A percentile compares a stretch with the other conserved stretches of the same genome.
Evolutionary conservation across 208 protist genomes (phyloP).

Genomic region (Acanthamoeba sp.): DNA sequence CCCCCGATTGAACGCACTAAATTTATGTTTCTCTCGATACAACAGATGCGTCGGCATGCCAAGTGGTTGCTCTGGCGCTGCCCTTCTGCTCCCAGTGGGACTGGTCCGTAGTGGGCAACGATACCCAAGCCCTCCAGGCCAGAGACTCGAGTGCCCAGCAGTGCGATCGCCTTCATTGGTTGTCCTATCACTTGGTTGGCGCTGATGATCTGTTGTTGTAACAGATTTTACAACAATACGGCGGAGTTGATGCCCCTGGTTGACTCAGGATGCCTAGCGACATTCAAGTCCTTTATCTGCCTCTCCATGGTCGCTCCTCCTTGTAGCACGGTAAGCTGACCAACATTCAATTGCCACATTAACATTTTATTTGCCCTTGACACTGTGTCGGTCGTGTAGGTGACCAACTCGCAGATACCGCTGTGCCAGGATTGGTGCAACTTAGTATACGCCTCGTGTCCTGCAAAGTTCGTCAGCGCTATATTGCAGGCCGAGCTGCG

Average conservation of each 20-base stretch:
- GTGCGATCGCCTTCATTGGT: neutral
- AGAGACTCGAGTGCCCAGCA: neutral
- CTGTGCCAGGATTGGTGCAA: neutral
- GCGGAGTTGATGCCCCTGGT: neutral
- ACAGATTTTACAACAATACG: neutral
- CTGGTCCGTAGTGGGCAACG: neutral
- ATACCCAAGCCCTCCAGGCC: neutral
- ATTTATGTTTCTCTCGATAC: neutral
- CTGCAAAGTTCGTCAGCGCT: neutral
- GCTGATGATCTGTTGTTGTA: no score
- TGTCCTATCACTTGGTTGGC: no score
- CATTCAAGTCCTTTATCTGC: neutral
- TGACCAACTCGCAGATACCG: neutral
- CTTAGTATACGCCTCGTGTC: neutral
- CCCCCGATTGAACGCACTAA: neutral
- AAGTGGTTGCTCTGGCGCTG: neutral
- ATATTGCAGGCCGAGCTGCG: neutral
- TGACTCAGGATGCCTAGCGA: neutral
- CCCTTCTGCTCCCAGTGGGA: neutral
- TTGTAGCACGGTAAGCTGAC: neutral
- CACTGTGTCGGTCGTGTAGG: neutral
- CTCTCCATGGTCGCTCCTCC: neutral
- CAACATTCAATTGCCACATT: neutral
- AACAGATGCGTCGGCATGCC: neutral
- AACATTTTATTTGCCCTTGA: neutral